Evolutionary conservation across 768 basidiomycete species (phyloP).

Genomic region (Lentinus brumalis): DNA sequence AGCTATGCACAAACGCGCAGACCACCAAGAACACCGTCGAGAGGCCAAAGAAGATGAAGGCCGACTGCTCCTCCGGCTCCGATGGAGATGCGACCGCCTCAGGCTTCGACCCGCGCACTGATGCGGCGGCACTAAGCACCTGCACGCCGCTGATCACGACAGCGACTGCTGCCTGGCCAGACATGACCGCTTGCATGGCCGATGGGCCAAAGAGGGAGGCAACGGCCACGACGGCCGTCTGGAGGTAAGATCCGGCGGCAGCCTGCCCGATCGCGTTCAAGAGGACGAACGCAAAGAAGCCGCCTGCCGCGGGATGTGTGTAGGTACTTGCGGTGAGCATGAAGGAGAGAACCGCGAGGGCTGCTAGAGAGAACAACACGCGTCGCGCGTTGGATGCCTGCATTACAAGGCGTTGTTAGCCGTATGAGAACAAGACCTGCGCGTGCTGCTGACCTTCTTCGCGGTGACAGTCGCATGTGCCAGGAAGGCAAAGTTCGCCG

Average conservation of each 20-base stretch:
- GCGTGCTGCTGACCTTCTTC: conserved; percentile 53
- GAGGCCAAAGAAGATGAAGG: conserved; percentile 72
- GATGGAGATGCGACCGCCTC: conserved; percentile 12
- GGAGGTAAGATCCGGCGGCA: conserved; percentile 69
- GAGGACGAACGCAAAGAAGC: conserved; percentile 69
- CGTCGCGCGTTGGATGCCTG: conserved; percentile 65
- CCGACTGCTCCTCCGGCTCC: conserved; percentile 66
- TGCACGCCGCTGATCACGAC: conserved; percentile 81
- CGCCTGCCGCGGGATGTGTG: conserved; percentile 48
- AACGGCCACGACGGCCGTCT: conserved; percentile 76
- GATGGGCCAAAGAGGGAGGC: conserved; percentile 77
- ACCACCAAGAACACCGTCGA: conserved; percentile 66
- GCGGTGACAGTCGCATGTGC: conserved; percentile 73
- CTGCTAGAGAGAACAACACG: conserved; percentile 52
- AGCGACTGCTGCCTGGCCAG: conserved; percentile 85
- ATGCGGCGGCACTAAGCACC: conserved; percentile 61
- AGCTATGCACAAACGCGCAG: conserved; percentile 54
- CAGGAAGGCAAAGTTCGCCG: conserved; percentile 67
- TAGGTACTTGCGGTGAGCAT: conserved; percentile 70
- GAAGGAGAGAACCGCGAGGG: conserved; percentile 53
- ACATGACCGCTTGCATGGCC: conserved; percentile 74
- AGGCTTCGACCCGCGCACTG: conserved; percentile 42
- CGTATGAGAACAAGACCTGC: background rate
- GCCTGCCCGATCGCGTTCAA: conserved; percentile 62
- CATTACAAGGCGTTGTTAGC: background rate